Evolutionary conservation across 225 moss, liverwort and hornwort genomes (phyloP).

Genomic region (Polytrichum formosum): DNA sequence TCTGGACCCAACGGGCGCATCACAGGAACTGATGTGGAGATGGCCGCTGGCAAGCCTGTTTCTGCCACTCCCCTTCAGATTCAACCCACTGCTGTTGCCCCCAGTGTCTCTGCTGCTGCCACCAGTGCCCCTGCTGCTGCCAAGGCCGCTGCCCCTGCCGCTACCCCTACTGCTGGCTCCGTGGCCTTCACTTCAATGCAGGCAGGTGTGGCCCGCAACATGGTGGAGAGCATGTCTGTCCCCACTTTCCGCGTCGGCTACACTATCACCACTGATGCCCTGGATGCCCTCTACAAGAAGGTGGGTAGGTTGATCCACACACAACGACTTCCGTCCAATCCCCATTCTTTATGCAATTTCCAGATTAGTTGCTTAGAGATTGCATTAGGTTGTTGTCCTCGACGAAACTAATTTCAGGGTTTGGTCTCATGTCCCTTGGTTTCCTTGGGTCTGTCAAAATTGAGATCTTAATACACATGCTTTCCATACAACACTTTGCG

Average conservation of each 20-base stretch:
- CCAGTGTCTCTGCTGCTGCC: background rate
- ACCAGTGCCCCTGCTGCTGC: conserved; percentile 7
- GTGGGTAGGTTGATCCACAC: conserved; percentile 25
- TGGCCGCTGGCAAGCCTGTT: conserved; percentile 55
- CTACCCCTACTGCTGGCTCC: conserved; percentile 51
- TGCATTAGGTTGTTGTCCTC: too few relatives aligned
- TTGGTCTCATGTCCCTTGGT: too few relatives aligned
- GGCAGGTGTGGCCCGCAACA: conserved; percentile 83
- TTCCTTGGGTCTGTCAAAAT: too few relatives aligned
- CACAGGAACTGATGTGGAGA: conserved; percentile 82
- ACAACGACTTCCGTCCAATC: too few relatives aligned
- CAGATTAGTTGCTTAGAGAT: too few relatives aligned
- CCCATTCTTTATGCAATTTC: too few relatives aligned
- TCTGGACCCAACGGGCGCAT: conserved; percentile 89
- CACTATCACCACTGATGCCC: conserved; percentile 79
- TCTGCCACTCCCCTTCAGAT: conserved; percentile 10
- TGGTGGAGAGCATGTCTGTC: conserved; percentile 80
- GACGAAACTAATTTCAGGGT: too few relatives aligned
- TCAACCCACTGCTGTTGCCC: conserved; percentile 1
- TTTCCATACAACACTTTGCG: too few relatives aligned
- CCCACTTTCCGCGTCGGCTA: conserved; percentile 94
- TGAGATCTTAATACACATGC: too few relatives aligned
- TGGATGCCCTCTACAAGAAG: conserved; percentile 93
- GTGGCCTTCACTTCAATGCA: conserved; percentile 89
- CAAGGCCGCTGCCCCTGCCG: conserved; percentile 21